Conservation (phyloP, 305 asterid species). For the Withania somnifera region DNA sequence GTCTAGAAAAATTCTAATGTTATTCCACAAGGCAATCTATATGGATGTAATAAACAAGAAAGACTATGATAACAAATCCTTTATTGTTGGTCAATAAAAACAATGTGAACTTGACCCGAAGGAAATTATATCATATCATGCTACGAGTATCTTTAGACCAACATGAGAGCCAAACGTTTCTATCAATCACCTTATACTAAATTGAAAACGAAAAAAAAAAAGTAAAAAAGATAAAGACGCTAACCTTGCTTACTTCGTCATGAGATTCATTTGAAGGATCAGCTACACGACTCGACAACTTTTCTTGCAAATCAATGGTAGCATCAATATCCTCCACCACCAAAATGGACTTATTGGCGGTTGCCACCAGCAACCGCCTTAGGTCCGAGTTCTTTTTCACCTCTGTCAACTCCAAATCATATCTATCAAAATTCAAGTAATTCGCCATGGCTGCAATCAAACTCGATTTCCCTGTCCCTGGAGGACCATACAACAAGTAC, state of each 20-base stretch:
- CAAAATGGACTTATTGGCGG: neutral
- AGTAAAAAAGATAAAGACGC: neutral
- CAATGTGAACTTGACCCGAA: neutral
- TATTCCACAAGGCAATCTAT: neutral
- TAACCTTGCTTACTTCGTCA: neutral
- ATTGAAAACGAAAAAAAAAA: neutral
- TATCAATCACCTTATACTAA: neutral
- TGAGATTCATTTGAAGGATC: neutral
- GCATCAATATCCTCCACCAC: constrained; percentile 2
- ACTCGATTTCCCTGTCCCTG: constrained; percentile 61
- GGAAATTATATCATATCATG: neutral
- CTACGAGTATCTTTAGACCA: neutral
- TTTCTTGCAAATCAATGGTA: neutral
- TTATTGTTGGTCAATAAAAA: neutral
- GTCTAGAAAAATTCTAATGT: neutral
- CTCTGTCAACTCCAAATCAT: constrained; percentile 64
- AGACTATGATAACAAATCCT: neutral
- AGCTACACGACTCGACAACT: neutral
- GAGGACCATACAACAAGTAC: constrained; percentile 65
- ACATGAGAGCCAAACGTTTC: neutral
- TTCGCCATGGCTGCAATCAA: constrained; percentile 72
- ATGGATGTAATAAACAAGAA: neutral
- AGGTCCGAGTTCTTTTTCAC: neutral
- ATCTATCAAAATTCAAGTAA: constrained; percentile 49
- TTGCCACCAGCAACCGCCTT: neutral